Evolutionary conservation across 2,329 filamentous ascomycete genomes (phyloP).

Genomic region (Exophiala spinifera): DNA sequence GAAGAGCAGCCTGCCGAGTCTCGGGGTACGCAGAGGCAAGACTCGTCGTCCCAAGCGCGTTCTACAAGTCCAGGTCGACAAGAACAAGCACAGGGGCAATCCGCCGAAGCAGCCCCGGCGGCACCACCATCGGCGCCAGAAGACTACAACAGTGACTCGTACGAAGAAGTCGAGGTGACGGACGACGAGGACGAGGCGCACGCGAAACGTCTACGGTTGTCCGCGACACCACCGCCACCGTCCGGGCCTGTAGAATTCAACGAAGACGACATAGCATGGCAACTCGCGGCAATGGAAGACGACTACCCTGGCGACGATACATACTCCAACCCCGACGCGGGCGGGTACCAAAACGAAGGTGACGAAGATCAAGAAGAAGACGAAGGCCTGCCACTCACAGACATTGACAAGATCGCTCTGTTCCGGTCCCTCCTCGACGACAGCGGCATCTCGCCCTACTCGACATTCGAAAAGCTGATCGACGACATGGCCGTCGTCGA

Average conservation of each 20-base stretch:
- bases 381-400: slow-evolving; percentile 65
- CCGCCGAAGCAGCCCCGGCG: too few species aligned
- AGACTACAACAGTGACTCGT: slow-evolving; percentile 63
- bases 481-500: slow-evolving; percentile 79
- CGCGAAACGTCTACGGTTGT: slow-evolving; percentile 52
- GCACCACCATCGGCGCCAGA: slow-evolving; percentile 26
- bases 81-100: slow-evolving; percentile 6
- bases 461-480: slow-evolving; percentile 84
- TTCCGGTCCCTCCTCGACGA: slow-evolving; percentile 88
- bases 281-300: slow-evolving; percentile 83
- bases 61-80: slow-evolving; percentile 8
- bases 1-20: slow-evolving; percentile 42
- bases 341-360: slow-evolving; percentile 61
- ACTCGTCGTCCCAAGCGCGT: slow-evolving; percentile 26
- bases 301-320: slow-evolving; percentile 41
- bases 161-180: slow-evolving; percentile 73
- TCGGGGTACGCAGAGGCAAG: slow-evolving; percentile 5
- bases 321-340: slow-evolving; percentile 67
- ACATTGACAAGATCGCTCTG: slow-evolving; percentile 71
- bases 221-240: slow-evolving; percentile 37
- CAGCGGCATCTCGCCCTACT: slow-evolving; percentile 77
- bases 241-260: slow-evolving; percentile 71
- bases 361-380: slow-evolving; percentile 65
- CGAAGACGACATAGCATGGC: slow-evolving; percentile 91
- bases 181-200: slow-evolving; percentile 50